Evolutionary conservation across 2,329 filamentous ascomycete species (phyloP).

Genomic region (Penicillium sp.): DNA sequence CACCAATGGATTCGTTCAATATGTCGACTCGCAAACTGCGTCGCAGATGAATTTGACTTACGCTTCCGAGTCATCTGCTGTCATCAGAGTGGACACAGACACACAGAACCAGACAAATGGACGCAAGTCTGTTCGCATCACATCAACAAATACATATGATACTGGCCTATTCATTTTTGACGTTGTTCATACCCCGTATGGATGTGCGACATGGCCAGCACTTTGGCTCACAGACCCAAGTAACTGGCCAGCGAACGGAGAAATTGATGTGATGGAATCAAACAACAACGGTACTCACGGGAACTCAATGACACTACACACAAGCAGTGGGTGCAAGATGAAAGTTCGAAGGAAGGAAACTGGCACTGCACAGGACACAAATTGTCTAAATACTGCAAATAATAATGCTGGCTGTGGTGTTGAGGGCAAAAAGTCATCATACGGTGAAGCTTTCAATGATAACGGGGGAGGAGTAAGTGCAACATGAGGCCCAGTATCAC

Average conservation of each 20-base stretch:
- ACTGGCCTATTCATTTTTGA: constrained; percentile 69
- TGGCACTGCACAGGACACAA: constrained; percentile 48
- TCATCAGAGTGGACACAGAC: constrained; percentile 59
- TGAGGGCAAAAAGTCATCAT: constrained; percentile 47
- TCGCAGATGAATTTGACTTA: constrained; percentile 61
- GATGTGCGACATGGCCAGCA: constrained; percentile 68
- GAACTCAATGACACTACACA: constrained; percentile 66
- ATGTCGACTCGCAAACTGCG: constrained; percentile 43
- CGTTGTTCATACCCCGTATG: constrained; percentile 65
- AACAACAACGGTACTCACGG: constrained; percentile 59
- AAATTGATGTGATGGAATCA: constrained; percentile 67
- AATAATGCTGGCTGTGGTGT: constrained; percentile 65
- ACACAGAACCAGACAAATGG: constrained; percentile 59
- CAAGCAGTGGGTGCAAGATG: constrained; percentile 58
- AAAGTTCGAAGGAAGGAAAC: constrained; percentile 59
- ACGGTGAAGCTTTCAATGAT: constrained; percentile 59
- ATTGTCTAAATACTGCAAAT: constrained; percentile 59
- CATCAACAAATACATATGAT: constrained; percentile 64
- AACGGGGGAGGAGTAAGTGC: constrained; percentile 56
- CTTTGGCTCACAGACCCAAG: constrained; percentile 66
- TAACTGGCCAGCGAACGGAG: constrained; percentile 67
- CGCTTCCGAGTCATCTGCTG: constrained; percentile 55
- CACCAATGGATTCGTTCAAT: constrained; percentile 48
- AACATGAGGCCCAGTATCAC: background rate
- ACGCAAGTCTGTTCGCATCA: constrained; percentile 66